Evolutionary conservation across 352 stramenopile genomes (phyloP).

Genomic region (Phytophthora meadii): DNA sequence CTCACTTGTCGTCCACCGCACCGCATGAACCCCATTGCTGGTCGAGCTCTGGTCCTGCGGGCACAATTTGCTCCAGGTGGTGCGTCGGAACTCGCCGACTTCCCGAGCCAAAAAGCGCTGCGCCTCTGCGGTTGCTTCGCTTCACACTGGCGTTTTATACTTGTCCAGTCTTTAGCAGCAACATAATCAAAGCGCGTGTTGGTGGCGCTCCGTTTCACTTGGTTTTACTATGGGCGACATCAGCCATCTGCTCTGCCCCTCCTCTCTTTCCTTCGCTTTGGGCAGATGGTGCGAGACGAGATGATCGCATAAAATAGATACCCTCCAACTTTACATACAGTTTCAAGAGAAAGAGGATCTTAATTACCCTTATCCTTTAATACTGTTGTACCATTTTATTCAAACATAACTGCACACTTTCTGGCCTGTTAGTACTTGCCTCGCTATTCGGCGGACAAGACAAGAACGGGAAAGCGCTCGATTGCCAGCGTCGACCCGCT

Average conservation of each 20-base stretch:
- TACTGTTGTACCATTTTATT: too few species aligned
- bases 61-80: slow-evolving; percentile 23
- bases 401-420: too few species aligned
- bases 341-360: too few species aligned
- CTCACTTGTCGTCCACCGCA: not conserved
- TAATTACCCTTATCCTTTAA: too few species aligned
- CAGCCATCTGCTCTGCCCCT: slow-evolving; percentile 1
- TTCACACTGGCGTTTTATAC: slow-evolving; percentile 4
- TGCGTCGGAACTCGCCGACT: slow-evolving; percentile 17
- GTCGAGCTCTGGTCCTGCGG: slow-evolving; percentile 19
- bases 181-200: slow-evolving; percentile 10
- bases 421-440: not conserved
- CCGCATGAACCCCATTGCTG: slow-evolving; percentile 10
- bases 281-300: too few species aligned
- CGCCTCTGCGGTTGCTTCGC: slow-evolving; percentile 6
- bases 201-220: slow-evolving; percentile 9
- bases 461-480: slow-evolving; percentile 20
- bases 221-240: slow-evolving; percentile 3
- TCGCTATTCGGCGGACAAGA: slow-evolving; percentile 23
- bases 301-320: too few species aligned
- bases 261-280: slow-evolving; percentile 7
- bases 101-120: not conserved
- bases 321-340: too few species aligned
- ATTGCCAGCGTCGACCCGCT: slow-evolving; percentile 10
- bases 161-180: slow-evolving; percentile 6